Evolutionary conservation across 2,329 filamentous ascomycete species (phyloP), one percentile per base, ranked within the genome.

Genomic region (Curvularia sp.): DNA sequence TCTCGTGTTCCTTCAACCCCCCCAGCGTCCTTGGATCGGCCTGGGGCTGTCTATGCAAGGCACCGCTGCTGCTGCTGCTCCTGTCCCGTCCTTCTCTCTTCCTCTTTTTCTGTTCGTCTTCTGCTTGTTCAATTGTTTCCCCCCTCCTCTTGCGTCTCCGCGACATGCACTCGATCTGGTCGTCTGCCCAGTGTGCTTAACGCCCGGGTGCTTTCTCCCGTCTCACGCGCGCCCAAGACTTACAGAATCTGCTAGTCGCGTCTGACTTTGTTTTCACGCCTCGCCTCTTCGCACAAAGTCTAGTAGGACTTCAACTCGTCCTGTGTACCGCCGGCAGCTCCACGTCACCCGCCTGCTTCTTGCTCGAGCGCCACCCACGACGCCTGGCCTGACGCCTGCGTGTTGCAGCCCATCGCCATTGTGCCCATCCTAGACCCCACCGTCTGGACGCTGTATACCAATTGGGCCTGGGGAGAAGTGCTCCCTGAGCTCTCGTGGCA

Each of bases 1-100:
- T 47, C 55, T 56, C 58, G 58, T 57, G 57, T 56, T 59, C 58
- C 61, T 10, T n/a, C n/a, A n/a, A n/a, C n/a, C 59, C 63, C 63
- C 55, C 60, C 64, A 62, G 53, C 65, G 56, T 61, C 66, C 68
- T 68, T 69, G 61, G 67, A 61, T 59, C 62, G 56, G 59, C 54
- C 61, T 47, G 55, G 55, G 63, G 60, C 63, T 65, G 68, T 69
- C 66, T 54, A 76, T 76, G 73, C 74, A 75, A 76, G 73, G 73
- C 71, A 43, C 38, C 28, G 75, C 67, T 63, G 64, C 61, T 67
- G 60, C 64, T 57, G 64, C n/a, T n/a, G n/a, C n/a, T n/a, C n/a
- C 65, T 63, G 58, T 36, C 59, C 57, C 63, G 60, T 41, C 48
- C 28, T 21, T 36, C 41, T 41, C 25, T 41, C 25, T 59, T 51